Evolutionary conservation across 2,329 filamentous ascomycete genomes (phyloP).

Genomic region (Botrytis sinoallii): DNA sequence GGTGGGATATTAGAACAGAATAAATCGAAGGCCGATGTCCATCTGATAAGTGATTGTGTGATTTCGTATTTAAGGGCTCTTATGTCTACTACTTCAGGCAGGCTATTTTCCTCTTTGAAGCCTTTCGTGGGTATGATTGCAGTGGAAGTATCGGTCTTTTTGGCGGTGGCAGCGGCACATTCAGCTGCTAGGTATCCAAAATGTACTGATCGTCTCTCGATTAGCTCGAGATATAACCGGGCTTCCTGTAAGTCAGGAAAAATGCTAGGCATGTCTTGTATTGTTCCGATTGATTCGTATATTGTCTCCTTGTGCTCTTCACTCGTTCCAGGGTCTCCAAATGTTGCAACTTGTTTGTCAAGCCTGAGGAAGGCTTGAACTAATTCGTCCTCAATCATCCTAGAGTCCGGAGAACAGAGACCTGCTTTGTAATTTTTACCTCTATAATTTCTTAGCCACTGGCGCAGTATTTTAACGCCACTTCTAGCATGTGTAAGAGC

Average conservation of each 20-base stretch:
- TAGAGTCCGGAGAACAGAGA: conserved; percentile 6
- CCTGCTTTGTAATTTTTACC: conserved; percentile 1
- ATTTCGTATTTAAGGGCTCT: neutral
- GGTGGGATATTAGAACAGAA: neutral
- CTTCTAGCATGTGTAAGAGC: conserved; percentile 16
- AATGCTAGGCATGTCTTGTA: conserved; percentile 18
- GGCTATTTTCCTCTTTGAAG: neutral
- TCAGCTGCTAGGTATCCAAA: conserved; percentile 19
- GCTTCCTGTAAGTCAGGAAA: conserved; percentile 18
- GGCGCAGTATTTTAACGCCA: conserved; percentile 6
- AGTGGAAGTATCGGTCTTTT: neutral
- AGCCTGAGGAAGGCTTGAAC: conserved; percentile 19
- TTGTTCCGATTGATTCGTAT: conserved; percentile 14
- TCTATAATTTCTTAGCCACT: conserved; percentile 14
- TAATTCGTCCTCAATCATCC: conserved; percentile 21
- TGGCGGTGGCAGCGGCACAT: neutral
- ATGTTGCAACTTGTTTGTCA: conserved; percentile 23
- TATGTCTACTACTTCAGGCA: neutral
- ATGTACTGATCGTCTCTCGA: conserved; percentile 23
- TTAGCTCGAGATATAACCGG: conserved; percentile 23
- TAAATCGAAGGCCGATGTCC: neutral
- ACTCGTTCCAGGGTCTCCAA: conserved; percentile 9
- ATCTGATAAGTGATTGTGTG: neutral
- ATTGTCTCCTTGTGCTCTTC: conserved; percentile 19
- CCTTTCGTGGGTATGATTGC: neutral